These are phyloP conservation scores for Blepharisma japonicum DNA, from an alignment of 73 alveolate species.

Conservation along the genomic window DNA sequence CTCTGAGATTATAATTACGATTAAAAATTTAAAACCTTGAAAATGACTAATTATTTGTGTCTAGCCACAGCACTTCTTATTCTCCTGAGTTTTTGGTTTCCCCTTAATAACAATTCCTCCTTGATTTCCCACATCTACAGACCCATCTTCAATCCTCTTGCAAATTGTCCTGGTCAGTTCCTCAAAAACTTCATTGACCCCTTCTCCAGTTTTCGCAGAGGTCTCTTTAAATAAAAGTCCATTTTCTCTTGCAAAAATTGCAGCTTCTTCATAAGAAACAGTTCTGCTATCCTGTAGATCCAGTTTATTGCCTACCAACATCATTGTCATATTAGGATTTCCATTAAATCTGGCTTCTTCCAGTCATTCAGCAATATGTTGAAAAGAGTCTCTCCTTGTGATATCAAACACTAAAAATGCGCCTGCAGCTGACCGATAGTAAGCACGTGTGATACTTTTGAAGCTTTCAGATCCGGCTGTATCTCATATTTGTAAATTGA, in stretches of 20 bases:
- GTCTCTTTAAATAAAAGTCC: constrained; percentile 69
- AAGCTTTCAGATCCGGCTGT: constrained; percentile 97
- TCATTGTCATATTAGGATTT: constrained; percentile 34
- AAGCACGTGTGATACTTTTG: constrained; percentile 78
- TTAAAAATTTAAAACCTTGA: too few relatives aligned
- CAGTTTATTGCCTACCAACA: constrained; percentile 54
- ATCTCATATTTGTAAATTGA: constrained; percentile 92
- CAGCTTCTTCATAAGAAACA: constrained; percentile 19
- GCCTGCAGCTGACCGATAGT: constrained; percentile 88
- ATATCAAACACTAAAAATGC: constrained; percentile 89
- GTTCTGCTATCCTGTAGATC: constrained; percentile 36
- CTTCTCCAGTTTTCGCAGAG: constrained; percentile 64
- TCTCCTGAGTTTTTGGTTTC: too few relatives aligned
- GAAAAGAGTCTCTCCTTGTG: constrained; percentile 67
- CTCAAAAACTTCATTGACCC: constrained; percentile 44
- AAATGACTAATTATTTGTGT: too few relatives aligned
- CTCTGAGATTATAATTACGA: too few relatives aligned
- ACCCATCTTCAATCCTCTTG: neutral
- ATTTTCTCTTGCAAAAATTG: constrained; percentile 50
- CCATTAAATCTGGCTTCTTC: constrained; percentile 53
- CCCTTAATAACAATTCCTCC: neutral
- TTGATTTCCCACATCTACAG: neutral
- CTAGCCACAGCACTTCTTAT: too few relatives aligned
- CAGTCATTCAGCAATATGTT: constrained; percentile 47
- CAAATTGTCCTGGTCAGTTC: neutral